Evolutionary conservation across 139 green algal genomes (phyloP), one percentile per base, ranked within the genome.

Genomic region (Chlorella sp.): DNA sequence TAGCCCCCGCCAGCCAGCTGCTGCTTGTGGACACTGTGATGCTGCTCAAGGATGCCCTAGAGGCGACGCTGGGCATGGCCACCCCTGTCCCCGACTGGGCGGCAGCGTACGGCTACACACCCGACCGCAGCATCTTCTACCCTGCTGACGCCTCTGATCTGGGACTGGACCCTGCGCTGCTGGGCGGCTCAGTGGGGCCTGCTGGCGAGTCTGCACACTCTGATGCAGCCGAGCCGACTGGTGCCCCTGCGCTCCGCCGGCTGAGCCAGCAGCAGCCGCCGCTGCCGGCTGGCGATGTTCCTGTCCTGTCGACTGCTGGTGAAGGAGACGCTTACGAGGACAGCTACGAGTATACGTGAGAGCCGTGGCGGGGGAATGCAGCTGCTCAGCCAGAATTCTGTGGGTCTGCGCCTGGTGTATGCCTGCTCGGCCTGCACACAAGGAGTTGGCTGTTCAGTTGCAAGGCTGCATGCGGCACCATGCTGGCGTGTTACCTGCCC

Each of bases 11-110:
- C 17, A 48, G 56, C 58, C 44, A 69, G 14, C 13, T 58, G 36
- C 44, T 83, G 77, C 58, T 83, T 22, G 54, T 28, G 40, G 40
- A 69, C 77, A 38, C 73, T 30, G 60, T 83, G 16, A 6, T 73
- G 34, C 58, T 83, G 58, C 60, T 58, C 9, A 26, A 64, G 38
- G 60, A 83, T 60, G 51, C 75, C 0, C 28, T 81, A 4, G 48
- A 81, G 17, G 32, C 51, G 2, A 43, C 77, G 28, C 77, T 83
- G 60, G 28, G 32, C 28, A 32, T 40, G 16, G 28, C 38, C 28
- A 43, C 8, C 48, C 16, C 74, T 48, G 3, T 54, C 9, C 32
- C 74, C 46, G 16, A 26, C 74, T 80, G 74, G 74, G 46, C 74
- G n/a, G 74, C 46, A 34, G 74, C 74, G 48, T 67, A 68, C 17